phyloP scores from a whole-genome alignment of 148 eudicot genomes.

The Vaccinium myrtillus region DNA sequence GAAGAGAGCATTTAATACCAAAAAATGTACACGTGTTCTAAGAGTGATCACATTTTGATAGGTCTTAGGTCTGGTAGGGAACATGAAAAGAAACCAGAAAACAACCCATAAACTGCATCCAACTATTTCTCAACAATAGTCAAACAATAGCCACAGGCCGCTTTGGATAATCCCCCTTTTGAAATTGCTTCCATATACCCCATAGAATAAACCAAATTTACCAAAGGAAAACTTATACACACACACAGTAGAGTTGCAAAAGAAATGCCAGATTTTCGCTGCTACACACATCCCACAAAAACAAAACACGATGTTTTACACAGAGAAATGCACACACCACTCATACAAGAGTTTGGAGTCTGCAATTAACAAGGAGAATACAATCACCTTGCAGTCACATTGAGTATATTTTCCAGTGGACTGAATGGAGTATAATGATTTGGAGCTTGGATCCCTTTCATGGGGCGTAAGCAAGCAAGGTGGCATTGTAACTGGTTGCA shows the following conservation, averaged over 20 bases:
- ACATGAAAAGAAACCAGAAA: no score
- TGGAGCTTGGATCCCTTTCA: constrained; percentile 39
- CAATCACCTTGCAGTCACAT: constrained; percentile 36
- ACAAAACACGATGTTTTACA: neutral
- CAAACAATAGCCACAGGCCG: no score
- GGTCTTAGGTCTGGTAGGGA: no score
- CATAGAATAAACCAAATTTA: neutral
- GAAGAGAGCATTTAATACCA: no score
- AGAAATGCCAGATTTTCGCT: neutral
- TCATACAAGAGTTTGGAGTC: neutral
- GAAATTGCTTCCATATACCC: neutral
- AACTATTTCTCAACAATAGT: no score
- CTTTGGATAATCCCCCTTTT: no score
- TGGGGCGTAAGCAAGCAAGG: constrained; percentile 66
- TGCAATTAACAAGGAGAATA: neutral
- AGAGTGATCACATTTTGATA: no score
- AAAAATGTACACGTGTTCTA: no score
- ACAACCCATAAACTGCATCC: no score
- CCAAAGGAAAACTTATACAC: neutral
- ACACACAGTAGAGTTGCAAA: neutral
- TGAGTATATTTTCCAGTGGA: constrained; percentile 58
- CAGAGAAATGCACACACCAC: neutral
- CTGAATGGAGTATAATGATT: constrained; percentile 46
- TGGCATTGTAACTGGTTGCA: constrained; percentile 61
- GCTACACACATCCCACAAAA: neutral